A percentile compares a stretch with the other conserved stretches of the same genome.
Evolutionary conservation across 2,329 filamentous ascomycete species (phyloP).

Genomic region (Neopestalotiopsis rosae): DNA sequence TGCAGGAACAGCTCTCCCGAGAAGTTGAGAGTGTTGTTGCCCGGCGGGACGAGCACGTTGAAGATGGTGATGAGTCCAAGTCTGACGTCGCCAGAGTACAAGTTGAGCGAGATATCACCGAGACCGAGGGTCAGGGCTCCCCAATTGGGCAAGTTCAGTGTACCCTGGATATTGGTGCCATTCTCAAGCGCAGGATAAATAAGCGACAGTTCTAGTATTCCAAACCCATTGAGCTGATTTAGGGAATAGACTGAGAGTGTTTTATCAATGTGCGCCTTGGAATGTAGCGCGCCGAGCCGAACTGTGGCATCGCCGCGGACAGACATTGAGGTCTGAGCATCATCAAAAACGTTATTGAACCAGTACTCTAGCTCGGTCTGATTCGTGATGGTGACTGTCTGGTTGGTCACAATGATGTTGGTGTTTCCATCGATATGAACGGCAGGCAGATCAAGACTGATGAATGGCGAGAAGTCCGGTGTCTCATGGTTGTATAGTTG

Average conservation of each 20-base stretch:
- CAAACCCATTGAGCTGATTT: slow-evolving; percentile 44
- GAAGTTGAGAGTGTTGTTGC: slow-evolving; percentile 48
- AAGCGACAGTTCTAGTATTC: slow-evolving; percentile 41
- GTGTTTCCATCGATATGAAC: slow-evolving; percentile 42
- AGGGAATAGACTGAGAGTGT: slow-evolving; percentile 45
- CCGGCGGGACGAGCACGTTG: slow-evolving; percentile 45
- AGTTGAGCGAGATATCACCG: slow-evolving; percentile 52
- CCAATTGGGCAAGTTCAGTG: slow-evolving; percentile 50
- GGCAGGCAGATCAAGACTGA: slow-evolving; percentile 38
- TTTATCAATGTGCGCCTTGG: slow-evolving; percentile 45
- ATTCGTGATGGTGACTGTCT: slow-evolving; percentile 42
- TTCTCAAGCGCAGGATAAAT: slow-evolving; percentile 41
- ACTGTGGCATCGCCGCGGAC: slow-evolving; percentile 42
- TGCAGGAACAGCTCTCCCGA: slow-evolving; percentile 48
- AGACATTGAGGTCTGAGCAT: slow-evolving; percentile 41
- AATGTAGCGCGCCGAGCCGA: slow-evolving; percentile 45
- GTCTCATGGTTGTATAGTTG: slow-evolving; percentile 47
- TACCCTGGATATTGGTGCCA: slow-evolving; percentile 48
- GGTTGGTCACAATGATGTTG: slow-evolving; percentile 38
- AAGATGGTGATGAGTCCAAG: slow-evolving; percentile 45
- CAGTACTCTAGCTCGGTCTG: slow-evolving; percentile 44
- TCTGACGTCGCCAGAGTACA: slow-evolving; percentile 44
- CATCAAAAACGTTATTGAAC: slow-evolving; percentile 46
- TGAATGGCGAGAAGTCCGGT: slow-evolving; percentile 34
- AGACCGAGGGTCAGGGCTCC: slow-evolving; percentile 48